Evolutionary conservation across 2,329 filamentous ascomycete species (phyloP).

Genomic region (Talaromyces sp.): DNA sequence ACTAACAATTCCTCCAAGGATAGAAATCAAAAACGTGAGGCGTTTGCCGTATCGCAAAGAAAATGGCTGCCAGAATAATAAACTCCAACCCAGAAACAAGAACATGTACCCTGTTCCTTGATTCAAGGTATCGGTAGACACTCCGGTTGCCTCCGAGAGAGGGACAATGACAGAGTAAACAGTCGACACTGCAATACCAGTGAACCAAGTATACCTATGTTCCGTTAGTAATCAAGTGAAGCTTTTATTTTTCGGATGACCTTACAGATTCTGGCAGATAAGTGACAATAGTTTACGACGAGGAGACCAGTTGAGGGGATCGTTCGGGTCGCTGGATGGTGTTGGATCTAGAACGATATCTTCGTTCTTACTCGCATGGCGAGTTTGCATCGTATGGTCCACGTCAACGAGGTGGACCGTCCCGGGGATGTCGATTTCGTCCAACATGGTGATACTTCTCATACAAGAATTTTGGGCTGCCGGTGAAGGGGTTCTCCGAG

Average conservation of each 20-base stretch:
- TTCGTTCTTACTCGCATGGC: constrained; percentile 30
- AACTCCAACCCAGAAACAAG: constrained; percentile 44
- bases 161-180: constrained; percentile 41
- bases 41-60: constrained; percentile 45
- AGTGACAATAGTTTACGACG: constrained; percentile 42
- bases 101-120: constrained; percentile 43
- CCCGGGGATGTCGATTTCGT: constrained; percentile 33
- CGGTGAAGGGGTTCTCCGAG: neutral
- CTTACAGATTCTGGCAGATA: constrained; percentile 42
- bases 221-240: neutral
- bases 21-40: constrained; percentile 33
- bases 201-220: constrained; percentile 33
- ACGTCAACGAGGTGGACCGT: constrained; percentile 46
- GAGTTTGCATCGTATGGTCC: constrained; percentile 32
- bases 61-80: constrained; percentile 49
- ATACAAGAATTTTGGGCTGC: neutral
- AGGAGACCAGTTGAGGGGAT: constrained; percentile 46
- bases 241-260: neutral
- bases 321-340: constrained; percentile 46
- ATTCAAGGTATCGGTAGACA: constrained; percentile 35
- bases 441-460: neutral
- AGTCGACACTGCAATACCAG: constrained; percentile 11
- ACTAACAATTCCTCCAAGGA: constrained; percentile 33
- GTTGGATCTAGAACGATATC: constrained; percentile 45
- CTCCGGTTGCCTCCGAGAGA: constrained; percentile 35